Evolutionary conservation across 164 flowering plant species (phyloP), one percentile per base, ranked within the genome.

Genomic region (Piper betle): DNA sequence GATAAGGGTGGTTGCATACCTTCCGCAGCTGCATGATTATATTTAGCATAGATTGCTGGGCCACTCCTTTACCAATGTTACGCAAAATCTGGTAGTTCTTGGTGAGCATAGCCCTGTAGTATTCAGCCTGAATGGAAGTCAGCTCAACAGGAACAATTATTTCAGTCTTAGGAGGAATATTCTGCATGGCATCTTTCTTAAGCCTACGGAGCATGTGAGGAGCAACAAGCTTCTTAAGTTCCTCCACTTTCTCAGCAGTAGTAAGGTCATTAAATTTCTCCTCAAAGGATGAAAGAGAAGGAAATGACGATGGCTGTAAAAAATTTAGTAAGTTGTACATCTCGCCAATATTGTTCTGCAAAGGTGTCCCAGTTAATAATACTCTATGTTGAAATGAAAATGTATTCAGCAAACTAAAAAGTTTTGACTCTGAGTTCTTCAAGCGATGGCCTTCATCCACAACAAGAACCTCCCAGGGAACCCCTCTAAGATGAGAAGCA

Each of bases 131-230:
- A 60, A 94, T 86, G 62, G 96, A 85, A 11, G 99, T 85, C 74
- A 94, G 68, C 77, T 94, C 99, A 64, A 94, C 96, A 62, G 99
- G 99, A 69, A 94, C 99, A 81, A 88, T 82, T 62, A 92, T 69
- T 73, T 94, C 99, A 4, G 89, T 88, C 74, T 94, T 94, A 7
- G 99, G 99, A 42, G 99, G 99, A 38, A 94, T 94, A 71, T 94
- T 86, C 74, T 82, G 79, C 99, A 91, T 91, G 15, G 96, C 97
- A 69, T 94, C 99, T 66, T 84, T 94, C 73, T 94, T 94, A 68
- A 94, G 93, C 73, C 99, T 91, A 46, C 99, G 82, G 69, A 94
- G 96, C 99, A 94, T 94, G 72, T 91, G 97, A 3, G 99, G 99
- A 53, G 97, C 82, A 76, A 94, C 99, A 68, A 94, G 96, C 75